Evolutionary conservation across 495 filamentous ascomycete species (phyloP), one percentile per base, ranked within the genome.

Genomic region (Penicillium parvum): DNA sequence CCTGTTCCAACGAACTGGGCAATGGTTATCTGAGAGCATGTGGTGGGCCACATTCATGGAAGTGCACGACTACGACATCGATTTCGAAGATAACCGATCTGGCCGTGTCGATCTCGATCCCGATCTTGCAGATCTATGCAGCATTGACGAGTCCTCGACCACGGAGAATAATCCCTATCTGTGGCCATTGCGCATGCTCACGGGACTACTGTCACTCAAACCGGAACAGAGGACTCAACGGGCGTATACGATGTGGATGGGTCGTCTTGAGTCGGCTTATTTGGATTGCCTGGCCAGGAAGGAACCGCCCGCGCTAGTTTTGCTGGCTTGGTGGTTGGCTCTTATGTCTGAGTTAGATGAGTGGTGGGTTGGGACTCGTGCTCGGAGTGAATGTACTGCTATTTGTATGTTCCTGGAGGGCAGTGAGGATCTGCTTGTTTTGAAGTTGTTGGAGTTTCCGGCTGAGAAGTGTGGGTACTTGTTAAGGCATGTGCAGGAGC

Each of bases 401-500:
- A 75, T 77, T 23, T 73, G 69, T 48, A 65, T 62, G 53, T 66
- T 60, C 32, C 43, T 77, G 15, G 63, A 67, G 36, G 43, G 52
- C n/a, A 61, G 41, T 43, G 43, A 37, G 6, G 46, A 69, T 39
- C 45, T 52, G 4, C 28, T 52, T 1, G 43, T 68, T 32, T 39
- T 58, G 27, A 33, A 37, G 10, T 32, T 64, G 50, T 12, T 64
- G 30, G 52, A 58, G 33, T 63, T 58, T 58, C 68, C 95, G 43
- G 90, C 90, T 1, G 78, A 85, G 61, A 73, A 81, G 11, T 82
- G 95, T 43, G 90, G 90, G 18, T 91, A 90, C 41, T 78, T 90
- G 56, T 51, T 95, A 47, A 72, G 56, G 2, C 85, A 94, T 25
- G 94, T 94, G 84, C 86, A 92, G 60, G 57, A 55, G 39, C 28